phyloP scores from a whole-genome alignment of 306 rosid species.

The Lathyrus aphaca region DNA sequence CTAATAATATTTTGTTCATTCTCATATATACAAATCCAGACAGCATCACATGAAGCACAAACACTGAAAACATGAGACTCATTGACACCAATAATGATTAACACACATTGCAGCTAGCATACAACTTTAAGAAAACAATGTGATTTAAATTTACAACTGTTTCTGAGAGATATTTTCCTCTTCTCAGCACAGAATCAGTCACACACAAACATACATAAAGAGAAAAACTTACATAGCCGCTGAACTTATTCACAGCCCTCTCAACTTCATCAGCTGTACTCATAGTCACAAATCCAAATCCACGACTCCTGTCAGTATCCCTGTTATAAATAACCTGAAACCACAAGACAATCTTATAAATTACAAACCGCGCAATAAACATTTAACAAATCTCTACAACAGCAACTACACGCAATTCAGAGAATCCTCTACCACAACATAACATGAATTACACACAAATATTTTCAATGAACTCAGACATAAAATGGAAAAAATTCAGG shows the following conservation, averaged over 20 bases:
- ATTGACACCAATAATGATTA: too few relatives aligned
- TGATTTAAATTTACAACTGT: too few relatives aligned
- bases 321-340: constrained; percentile 84
- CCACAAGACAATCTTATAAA: constrained; percentile 22
- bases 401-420: background rate
- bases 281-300: constrained; percentile 92
- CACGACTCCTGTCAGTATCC: constrained; percentile 82
- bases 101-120: too few relatives aligned
- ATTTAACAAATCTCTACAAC: background rate
- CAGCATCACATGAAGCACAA: background rate
- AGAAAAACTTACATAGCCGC: constrained; percentile 67
- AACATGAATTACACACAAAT: background rate
- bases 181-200: background rate
- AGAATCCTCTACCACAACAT: too few relatives aligned
- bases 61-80: too few relatives aligned
- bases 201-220: background rate
- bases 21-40: background rate
- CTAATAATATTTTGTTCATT: background rate
- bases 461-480: background rate
- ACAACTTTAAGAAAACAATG: too few relatives aligned
- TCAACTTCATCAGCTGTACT: constrained; percentile 86
- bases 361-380: background rate
- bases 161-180: background rate
- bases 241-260: constrained; percentile 70
- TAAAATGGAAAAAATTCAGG: background rate